A percentile compares a stretch with the other conserved stretches of the same genome.
Evolutionary conservation across 768 basidiomycete species (phyloP).

Genomic region (Trametes coccinea): DNA sequence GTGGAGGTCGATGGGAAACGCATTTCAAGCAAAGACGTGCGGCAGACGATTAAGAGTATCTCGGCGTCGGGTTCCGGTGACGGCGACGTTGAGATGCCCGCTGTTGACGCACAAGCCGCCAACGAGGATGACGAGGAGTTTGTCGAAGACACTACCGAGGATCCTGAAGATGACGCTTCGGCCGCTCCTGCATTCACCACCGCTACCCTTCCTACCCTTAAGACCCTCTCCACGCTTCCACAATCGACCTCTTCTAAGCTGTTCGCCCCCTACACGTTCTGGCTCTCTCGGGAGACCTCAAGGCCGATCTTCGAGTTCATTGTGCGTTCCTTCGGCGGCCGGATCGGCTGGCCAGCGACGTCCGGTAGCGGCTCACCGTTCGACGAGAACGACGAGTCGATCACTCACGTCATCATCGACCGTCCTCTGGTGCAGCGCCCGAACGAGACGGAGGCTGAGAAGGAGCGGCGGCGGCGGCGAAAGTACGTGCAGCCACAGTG

Average conservation of each 20-base stretch:
- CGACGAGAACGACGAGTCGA: slow-evolving; percentile 73
- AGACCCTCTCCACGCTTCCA: slow-evolving; percentile 61
- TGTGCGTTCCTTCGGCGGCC: slow-evolving; percentile 88
- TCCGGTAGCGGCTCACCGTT: slow-evolving; percentile 82
- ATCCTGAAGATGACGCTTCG: slow-evolving; percentile 40
- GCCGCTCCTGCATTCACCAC: slow-evolving; percentile 65
- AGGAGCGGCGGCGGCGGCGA: slow-evolving; percentile 62
- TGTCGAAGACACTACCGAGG: slow-evolving; percentile 56
- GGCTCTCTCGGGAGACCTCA: slow-evolving; percentile 90
- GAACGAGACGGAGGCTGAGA: slow-evolving; percentile 56
- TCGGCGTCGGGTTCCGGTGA: slow-evolving; percentile 29
- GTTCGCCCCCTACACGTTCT: slow-evolving; percentile 88
- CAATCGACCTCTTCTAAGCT: slow-evolving; percentile 59
- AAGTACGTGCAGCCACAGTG: slow-evolving; percentile 97
- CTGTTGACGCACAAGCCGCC: slow-evolving; percentile 30
- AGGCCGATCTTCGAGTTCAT: slow-evolving; percentile 93
- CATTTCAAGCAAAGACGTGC: slow-evolving; percentile 60
- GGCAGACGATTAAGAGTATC: slow-evolving; percentile 63
- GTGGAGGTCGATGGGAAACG: slow-evolving; percentile 42
- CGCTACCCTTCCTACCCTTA: slow-evolving; percentile 64
- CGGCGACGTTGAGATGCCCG: slow-evolving; percentile 41
- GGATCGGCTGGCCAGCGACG: slow-evolving; percentile 84
- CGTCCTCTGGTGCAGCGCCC: slow-evolving; percentile 60
- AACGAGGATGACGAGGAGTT: slow-evolving; percentile 60
- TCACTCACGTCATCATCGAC: slow-evolving; percentile 96